phyloP scores from a whole-genome alignment of 1,284 basidiomycete genomes.

The Sanguinoderma infundibulare region DNA sequence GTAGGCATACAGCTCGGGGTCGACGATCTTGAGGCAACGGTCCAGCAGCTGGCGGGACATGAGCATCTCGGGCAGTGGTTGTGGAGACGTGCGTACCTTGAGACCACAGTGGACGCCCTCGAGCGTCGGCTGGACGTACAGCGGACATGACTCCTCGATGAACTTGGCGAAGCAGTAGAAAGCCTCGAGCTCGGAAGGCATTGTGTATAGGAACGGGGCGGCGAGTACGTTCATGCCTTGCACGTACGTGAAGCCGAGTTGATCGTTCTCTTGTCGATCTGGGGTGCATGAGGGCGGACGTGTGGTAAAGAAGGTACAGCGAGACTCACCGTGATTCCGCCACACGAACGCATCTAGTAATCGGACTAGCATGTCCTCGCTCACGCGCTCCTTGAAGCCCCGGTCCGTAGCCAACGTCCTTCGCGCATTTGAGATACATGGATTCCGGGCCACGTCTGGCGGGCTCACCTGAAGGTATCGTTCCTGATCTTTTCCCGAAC shows the following conservation, averaged over 20 bases:
- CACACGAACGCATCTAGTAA: conserved; percentile 97
- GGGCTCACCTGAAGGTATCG: conserved; percentile 72
- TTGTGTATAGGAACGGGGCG: conserved; percentile 94
- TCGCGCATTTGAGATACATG: conserved; percentile 30
- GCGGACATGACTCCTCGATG: conserved; percentile 90
- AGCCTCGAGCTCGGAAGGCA: conserved; percentile 95
- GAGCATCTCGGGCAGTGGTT: not conserved
- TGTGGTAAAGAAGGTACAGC: not conserved
- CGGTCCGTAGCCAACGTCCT: conserved; percentile 93
- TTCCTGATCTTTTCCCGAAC: conserved; percentile 90
- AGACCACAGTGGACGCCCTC: conserved; percentile 94
- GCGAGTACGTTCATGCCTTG: conserved; percentile 99
- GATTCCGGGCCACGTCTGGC: not conserved
- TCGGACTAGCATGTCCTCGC: conserved; percentile 96
- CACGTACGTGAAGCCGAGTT: conserved; percentile 89
- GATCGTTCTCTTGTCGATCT: conserved; percentile 76
- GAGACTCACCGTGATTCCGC: conserved; percentile 77
- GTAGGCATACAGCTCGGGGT: conserved; percentile 83
- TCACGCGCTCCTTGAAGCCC: conserved; percentile 93
- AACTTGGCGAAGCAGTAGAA: conserved; percentile 96
- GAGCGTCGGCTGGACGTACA: conserved; percentile 95
- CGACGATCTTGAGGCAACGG: conserved; percentile 88
- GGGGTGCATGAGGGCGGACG: conserved; percentile 10
- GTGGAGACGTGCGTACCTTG: conserved; percentile 58
- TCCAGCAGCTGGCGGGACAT: conserved; percentile 77